Percentiles rank a stretch among this genome's conserved stretches.
phyloP scores from a whole-genome alignment of 768 basidiomycete genomes.

The Plicaturopsis crispa region DNA sequence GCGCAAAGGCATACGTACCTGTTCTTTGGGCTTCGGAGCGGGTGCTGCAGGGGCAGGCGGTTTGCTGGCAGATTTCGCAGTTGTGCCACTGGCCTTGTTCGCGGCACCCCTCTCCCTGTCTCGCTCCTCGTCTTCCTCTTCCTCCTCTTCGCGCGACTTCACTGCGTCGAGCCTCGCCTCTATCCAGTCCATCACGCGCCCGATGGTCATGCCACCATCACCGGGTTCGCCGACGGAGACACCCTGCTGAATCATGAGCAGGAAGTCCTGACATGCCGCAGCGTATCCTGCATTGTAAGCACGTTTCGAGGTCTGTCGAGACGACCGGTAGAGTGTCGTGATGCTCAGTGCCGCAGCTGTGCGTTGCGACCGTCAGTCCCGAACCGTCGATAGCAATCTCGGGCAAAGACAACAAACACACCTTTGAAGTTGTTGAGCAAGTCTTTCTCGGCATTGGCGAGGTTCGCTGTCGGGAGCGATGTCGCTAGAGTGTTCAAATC shows the following conservation, averaged over 20 bases:
- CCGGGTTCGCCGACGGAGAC: slow-evolving; percentile 55
- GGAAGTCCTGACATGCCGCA: slow-evolving; percentile 70
- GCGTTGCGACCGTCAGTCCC: too few relatives aligned
- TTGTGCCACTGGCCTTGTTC: slow-evolving; percentile 21
- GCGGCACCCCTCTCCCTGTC: slow-evolving; percentile 36
- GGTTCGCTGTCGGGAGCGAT: slow-evolving; percentile 61
- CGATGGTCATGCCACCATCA: slow-evolving; percentile 61
- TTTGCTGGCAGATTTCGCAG: slow-evolving; percentile 14
- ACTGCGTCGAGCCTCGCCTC: slow-evolving; percentile 78
- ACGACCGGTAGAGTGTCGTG: slow-evolving; percentile 78
- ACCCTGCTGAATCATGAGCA: slow-evolving; percentile 78
- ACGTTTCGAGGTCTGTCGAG: slow-evolving; percentile 66
- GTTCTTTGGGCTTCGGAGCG: slow-evolving; percentile 1
- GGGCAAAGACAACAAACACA: too few relatives aligned
- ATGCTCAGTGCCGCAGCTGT: slow-evolving; percentile 79
- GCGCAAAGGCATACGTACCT: too few relatives aligned
- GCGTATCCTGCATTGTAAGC: slow-evolving; percentile 80
- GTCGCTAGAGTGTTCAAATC: slow-evolving; percentile 73
- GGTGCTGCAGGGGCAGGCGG: slow-evolving; percentile 6
- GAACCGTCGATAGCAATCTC: too few relatives aligned
- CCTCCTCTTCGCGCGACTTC: slow-evolving; percentile 67
- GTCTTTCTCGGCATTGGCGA: slow-evolving; percentile 76
- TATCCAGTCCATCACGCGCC: slow-evolving; percentile 78
- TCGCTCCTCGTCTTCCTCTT: slow-evolving; percentile 73
- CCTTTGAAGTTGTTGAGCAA: slow-evolving; percentile 79